Conservation (phyloP, 768 basidiomycete species). For the Paxillus rubicundulus region DNA sequence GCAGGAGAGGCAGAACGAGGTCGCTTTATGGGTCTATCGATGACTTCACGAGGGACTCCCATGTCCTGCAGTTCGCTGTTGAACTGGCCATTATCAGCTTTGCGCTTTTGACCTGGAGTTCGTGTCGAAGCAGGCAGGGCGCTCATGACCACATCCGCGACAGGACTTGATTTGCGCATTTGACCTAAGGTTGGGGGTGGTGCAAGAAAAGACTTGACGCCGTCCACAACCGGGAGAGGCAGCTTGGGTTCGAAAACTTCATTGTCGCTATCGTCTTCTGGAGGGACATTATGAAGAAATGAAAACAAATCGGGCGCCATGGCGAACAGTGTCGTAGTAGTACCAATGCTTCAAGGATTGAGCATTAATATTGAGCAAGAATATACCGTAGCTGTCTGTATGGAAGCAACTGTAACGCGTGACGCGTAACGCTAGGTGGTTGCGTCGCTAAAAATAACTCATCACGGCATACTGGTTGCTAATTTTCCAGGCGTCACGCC, state of each 20-base stretch:
- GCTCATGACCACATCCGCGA: not conserved
- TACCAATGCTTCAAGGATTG: not conserved
- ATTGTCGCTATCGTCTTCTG: conserved; percentile 28
- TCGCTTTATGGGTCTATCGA: conserved; percentile 49
- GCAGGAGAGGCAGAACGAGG: conserved; percentile 58
- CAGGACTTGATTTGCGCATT: not conserved
- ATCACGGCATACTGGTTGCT: too few species aligned
- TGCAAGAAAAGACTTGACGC: too few species aligned
- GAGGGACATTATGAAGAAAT: conserved; percentile 23
- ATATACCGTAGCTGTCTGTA: too few species aligned
- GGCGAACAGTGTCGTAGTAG: not conserved
- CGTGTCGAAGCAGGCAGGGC: not conserved
- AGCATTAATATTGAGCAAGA: too few species aligned
- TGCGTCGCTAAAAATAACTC: too few species aligned
- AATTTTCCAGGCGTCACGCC: too few species aligned
- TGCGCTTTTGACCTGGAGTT: conserved; percentile 22
- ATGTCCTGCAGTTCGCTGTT: not conserved
- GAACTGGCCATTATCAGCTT: conserved; percentile 13
- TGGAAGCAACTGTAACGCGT: too few species aligned
- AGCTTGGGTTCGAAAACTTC: conserved; percentile 8
- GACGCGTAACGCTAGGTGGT: too few species aligned
- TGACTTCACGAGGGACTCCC: conserved; percentile 22
- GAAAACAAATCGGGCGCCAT: conserved; percentile 33
- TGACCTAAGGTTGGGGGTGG: too few species aligned
- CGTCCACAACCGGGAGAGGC: not conserved